phyloP scores from a whole-genome alignment of 768 basidiomycete species.

The Tulasnella sp. region DNA sequence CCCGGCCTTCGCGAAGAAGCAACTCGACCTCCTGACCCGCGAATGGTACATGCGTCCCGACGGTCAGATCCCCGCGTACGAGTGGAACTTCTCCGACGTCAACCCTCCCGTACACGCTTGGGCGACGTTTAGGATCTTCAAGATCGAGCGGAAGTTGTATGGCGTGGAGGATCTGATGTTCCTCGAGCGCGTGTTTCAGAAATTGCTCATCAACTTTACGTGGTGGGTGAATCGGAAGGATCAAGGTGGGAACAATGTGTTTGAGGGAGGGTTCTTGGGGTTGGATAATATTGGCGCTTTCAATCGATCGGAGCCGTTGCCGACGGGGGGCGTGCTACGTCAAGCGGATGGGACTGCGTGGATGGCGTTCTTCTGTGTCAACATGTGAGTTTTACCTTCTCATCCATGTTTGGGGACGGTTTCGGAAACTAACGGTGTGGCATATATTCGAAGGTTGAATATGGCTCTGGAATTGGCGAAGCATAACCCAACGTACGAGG shows the following conservation, averaged over 20 bases:
- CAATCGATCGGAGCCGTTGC: constrained; percentile 93
- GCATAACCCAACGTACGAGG: constrained; percentile 95
- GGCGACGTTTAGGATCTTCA: constrained; percentile 98
- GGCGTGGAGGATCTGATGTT: constrained; percentile 85
- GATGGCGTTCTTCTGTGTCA: constrained; percentile 99
- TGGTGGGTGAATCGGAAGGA: constrained; percentile 99
- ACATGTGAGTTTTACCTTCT: constrained; percentile 52
- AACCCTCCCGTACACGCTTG: constrained; percentile 99
- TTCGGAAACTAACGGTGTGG: not conserved
- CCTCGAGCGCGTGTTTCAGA: constrained; percentile 97
- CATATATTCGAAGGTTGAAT: constrained; percentile 53
- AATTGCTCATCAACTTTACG: constrained; percentile 91
- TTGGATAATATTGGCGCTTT: constrained; percentile 97
- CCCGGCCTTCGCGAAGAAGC: constrained; percentile 92
- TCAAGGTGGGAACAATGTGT: constrained; percentile 86
- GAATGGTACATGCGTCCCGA: constrained; percentile 99
- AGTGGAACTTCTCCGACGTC: constrained; percentile 98
- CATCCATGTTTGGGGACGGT: not conserved
- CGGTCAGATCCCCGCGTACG: constrained; percentile 96
- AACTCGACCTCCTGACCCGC: constrained; percentile 87
- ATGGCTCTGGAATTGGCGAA: constrained; percentile 97
- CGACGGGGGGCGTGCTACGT: constrained; percentile 85
- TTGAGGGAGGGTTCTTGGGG: constrained; percentile 96
- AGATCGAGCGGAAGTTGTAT: constrained; percentile 93
- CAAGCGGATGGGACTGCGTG: constrained; percentile 98